These are phyloP conservation scores for Verticillium longisporum DNA, from an alignment of 2,329 filamentous ascomycete species.

Conservation along the genomic window DNA sequence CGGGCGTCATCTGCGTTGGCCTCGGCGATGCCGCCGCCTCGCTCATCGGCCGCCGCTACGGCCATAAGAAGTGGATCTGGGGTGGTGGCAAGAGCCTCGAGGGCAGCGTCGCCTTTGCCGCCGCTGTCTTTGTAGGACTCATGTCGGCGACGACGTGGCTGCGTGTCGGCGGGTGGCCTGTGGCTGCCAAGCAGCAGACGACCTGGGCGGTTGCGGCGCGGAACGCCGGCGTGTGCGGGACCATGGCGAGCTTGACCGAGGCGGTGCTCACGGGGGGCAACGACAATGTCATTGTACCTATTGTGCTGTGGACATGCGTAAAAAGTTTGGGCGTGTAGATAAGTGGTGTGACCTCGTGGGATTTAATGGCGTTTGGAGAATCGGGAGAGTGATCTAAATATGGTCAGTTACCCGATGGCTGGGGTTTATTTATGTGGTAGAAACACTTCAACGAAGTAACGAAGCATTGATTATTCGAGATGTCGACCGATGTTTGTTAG, in stretches of 20 bases:
- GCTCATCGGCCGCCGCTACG: slow-evolving; percentile 80
- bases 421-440: not conserved
- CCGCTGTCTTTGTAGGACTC: slow-evolving; percentile 71
- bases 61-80: slow-evolving; percentile 90
- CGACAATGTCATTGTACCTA: slow-evolving; percentile 94
- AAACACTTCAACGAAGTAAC: not conserved
- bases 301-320: slow-evolving; percentile 87
- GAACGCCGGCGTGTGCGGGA: slow-evolving; percentile 67
- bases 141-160: slow-evolving; percentile 68
- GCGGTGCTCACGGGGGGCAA: slow-evolving; percentile 94
- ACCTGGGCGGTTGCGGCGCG: slow-evolving; percentile 61
- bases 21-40: slow-evolving; percentile 92
- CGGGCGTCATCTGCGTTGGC: slow-evolving; percentile 88
- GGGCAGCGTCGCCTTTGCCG: slow-evolving; percentile 74
- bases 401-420: not conserved
- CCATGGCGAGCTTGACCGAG: slow-evolving; percentile 83
- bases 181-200: slow-evolving; percentile 49
- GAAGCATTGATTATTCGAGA: not conserved
- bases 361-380: not conserved
- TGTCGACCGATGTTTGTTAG: not conserved
- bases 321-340: slow-evolving; percentile 60
- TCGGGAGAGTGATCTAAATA: not conserved
- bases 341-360: not conserved
- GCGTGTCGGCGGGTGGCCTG: slow-evolving; percentile 67
- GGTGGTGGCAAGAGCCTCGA: slow-evolving; percentile 93